These are phyloP conservation scores for Penicillium salamii DNA, from an alignment of 495 filamentous ascomycete species.

Conservation along the genomic window DNA sequence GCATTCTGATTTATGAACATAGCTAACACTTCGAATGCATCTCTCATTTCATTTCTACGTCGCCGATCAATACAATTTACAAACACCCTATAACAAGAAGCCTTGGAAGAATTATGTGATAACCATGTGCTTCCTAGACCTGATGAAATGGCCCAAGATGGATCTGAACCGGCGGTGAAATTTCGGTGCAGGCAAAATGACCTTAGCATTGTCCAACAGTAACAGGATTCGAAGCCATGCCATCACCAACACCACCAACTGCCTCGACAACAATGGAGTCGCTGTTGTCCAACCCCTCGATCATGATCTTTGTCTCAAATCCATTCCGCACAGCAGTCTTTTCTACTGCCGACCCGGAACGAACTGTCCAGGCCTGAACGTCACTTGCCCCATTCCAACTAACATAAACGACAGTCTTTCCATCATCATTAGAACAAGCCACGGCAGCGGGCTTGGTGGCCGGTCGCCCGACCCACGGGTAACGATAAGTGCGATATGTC, in stretches of 20 bases:
- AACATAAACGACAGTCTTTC: slow-evolving; percentile 18
- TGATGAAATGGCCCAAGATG: too few species aligned
- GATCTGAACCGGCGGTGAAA: too few species aligned
- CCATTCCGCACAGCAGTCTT: slow-evolving; percentile 6
- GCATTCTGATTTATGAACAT: not conserved
- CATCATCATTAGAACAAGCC: slow-evolving; percentile 11
- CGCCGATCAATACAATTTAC: not conserved
- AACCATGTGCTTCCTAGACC: too few species aligned
- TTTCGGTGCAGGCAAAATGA: too few species aligned
- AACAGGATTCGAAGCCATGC: slow-evolving; percentile 8
- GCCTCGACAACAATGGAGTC: slow-evolving; percentile 16
- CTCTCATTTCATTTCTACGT: too few species aligned
- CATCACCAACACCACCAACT: slow-evolving; percentile 16
- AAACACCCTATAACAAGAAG: not conserved
- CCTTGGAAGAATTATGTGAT: too few species aligned
- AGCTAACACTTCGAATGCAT: too few species aligned
- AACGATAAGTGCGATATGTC: slow-evolving; percentile 26
- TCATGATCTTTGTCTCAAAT: slow-evolving; percentile 8
- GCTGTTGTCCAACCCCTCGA: slow-evolving; percentile 5
- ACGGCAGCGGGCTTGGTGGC: slow-evolving; percentile 16
- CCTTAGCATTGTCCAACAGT: slow-evolving; percentile 12
- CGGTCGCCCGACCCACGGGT: slow-evolving; percentile 21
- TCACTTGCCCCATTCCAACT: slow-evolving; percentile 40
- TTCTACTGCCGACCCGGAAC: slow-evolving; percentile 6
- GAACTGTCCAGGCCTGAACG: slow-evolving; percentile 11